Percentiles rank a stretch among this genome's conserved stretches.
Evolutionary conservation across 2,329 filamentous ascomycete species (phyloP).

Genomic region (Penicillium psychrosexuale): DNA sequence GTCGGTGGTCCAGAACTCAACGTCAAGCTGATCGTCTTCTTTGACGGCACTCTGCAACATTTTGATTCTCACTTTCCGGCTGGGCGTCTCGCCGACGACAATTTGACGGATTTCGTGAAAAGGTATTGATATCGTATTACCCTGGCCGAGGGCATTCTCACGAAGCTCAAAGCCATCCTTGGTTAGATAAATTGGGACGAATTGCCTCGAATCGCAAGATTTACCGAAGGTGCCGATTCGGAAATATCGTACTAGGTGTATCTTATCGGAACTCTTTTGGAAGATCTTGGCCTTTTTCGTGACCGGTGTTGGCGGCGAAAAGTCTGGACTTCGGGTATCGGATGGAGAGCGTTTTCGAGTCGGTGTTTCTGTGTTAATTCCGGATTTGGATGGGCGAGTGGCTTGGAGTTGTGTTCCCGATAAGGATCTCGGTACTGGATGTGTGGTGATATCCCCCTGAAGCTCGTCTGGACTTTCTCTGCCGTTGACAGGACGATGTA

Average conservation of each 20-base stretch:
- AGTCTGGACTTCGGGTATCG: constrained; percentile 34
- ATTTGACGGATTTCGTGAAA: constrained; percentile 24
- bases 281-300: constrained; percentile 14
- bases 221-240: constrained; percentile 22
- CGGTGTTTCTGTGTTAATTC: constrained; percentile 1
- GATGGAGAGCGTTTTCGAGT: constrained; percentile 26
- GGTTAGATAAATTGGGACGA: constrained; percentile 16
- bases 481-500: constrained; percentile 8
- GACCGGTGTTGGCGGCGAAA: constrained; percentile 18
- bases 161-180: constrained; percentile 11
- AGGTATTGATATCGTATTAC: constrained; percentile 10
- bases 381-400: neutral
- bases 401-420: neutral
- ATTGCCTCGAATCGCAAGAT: constrained; percentile 1
- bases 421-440: constrained; percentile 16
- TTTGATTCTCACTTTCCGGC: constrained; percentile 31
- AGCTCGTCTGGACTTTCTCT: constrained; percentile 42
- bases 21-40: constrained; percentile 22
- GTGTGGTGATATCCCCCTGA: constrained; percentile 37
- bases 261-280: neutral
- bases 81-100: constrained; percentile 17
- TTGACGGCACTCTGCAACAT: constrained; percentile 21
- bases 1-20: constrained; percentile 27
- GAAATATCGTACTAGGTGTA: constrained; percentile 19
- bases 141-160: neutral